Conservation (phyloP, 2,329 filamentous ascomycete species). For the Macroventuria anomochaeta region DNA sequence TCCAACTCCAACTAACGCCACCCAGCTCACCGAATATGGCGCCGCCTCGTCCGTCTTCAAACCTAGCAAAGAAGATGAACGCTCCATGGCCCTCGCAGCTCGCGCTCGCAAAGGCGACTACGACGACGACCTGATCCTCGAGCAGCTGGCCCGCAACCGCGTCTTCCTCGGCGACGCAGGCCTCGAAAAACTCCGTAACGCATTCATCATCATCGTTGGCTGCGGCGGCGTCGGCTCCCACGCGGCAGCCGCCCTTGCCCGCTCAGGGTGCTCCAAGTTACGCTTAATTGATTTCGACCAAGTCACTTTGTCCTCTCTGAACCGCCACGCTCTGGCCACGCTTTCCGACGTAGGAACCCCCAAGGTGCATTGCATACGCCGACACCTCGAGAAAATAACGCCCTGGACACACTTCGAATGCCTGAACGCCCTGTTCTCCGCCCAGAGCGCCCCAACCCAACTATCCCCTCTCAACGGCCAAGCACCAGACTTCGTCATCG, state of each 20-base stretch:
- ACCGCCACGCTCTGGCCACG: slow-evolving; percentile 94
- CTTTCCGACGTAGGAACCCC: slow-evolving; percentile 90
- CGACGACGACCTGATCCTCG: slow-evolving; percentile 80
- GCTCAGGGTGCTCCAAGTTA: slow-evolving; percentile 86
- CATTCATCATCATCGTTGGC: slow-evolving; percentile 89
- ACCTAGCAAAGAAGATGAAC: slow-evolving; percentile 62
- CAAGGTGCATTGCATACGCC: slow-evolving; percentile 85
- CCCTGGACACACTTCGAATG: slow-evolving; percentile 94
- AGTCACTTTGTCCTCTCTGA: slow-evolving; percentile 91
- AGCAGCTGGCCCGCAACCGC: slow-evolving; percentile 91
- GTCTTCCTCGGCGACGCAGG: slow-evolving; percentile 88
- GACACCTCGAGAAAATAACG: slow-evolving; percentile 80
- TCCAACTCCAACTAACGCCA: slow-evolving; percentile 48
- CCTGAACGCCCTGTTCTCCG: slow-evolving; percentile 81
- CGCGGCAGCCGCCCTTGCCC: slow-evolving; percentile 81
- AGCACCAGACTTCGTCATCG: slow-evolving; percentile 85
- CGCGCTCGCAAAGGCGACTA: slow-evolving; percentile 69
- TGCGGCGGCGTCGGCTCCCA: slow-evolving; percentile 96
- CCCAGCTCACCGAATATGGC: slow-evolving; percentile 67
- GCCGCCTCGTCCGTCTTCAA: slow-evolving; percentile 55
- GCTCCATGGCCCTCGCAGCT: slow-evolving; percentile 63
- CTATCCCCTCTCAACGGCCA: slow-evolving; percentile 71
- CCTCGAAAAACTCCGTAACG: slow-evolving; percentile 75
- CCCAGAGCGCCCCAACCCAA: slow-evolving; percentile 67
- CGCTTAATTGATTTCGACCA: slow-evolving; percentile 97